Evolutionary conservation across 2,329 filamentous ascomycete species (phyloP).

Genomic region (Tothia fuscella): DNA sequence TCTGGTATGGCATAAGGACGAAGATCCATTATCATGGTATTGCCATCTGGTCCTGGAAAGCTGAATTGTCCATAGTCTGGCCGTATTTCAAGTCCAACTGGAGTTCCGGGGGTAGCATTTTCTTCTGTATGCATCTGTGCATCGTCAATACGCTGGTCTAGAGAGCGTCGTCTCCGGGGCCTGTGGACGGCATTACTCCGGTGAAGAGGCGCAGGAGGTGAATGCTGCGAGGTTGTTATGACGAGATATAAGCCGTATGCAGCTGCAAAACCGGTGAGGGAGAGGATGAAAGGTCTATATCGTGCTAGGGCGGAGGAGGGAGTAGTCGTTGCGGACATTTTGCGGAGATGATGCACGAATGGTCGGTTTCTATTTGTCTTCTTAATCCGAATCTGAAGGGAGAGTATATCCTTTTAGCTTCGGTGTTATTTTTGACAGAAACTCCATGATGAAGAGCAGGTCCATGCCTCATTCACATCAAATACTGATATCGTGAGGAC

Average conservation of each 20-base stretch:
- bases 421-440: too few species aligned
- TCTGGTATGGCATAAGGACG: neutral
- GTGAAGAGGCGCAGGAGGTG: constrained; percentile 33
- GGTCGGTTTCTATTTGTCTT: too few species aligned
- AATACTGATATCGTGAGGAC: too few species aligned
- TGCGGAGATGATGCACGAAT: too few species aligned
- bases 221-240: constrained; percentile 32
- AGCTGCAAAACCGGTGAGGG: constrained; percentile 44
- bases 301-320: constrained; percentile 19
- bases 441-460: too few species aligned
- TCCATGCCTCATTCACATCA: too few species aligned
- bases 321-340: constrained; percentile 7
- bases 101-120: neutral
- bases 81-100: too few species aligned
- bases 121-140: neutral
- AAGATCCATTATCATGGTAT: constrained; percentile 4
- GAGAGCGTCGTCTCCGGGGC: constrained; percentile 4
- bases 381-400: too few species aligned
- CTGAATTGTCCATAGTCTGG: constrained; percentile 1
- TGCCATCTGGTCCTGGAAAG: neutral
- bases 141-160: neutral
- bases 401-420: too few species aligned
- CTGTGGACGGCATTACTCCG: constrained; percentile 56
- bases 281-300: constrained; percentile 40
- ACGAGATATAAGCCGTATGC: constrained; percentile 47